Evolutionary conservation across 768 basidiomycete species (phyloP).

Genomic region (Termitomyces sp.): DNA sequence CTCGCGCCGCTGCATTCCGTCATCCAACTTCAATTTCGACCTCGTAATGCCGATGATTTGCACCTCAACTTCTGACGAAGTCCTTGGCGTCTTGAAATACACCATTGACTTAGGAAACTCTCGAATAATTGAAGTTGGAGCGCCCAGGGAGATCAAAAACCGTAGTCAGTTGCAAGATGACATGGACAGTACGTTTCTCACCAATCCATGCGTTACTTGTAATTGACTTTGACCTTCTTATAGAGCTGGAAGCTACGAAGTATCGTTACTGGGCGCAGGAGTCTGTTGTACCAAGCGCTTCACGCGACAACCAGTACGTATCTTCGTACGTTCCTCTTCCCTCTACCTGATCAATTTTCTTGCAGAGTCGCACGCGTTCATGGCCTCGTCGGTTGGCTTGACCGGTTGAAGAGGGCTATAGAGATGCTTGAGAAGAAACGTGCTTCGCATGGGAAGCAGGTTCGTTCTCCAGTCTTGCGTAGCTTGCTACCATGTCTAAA

Average conservation of each 20-base stretch:
- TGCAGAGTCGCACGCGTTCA: neutral
- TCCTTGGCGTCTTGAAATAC: too few species aligned
- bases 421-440: neutral
- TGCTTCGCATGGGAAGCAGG: neutral
- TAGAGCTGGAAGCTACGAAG: neutral
- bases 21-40: neutral
- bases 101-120: neutral
- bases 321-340: neutral
- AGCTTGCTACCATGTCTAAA: neutral
- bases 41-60: neutral
- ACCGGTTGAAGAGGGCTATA: neutral
- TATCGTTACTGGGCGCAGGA: neutral
- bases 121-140: neutral
- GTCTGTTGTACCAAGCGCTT: neutral
- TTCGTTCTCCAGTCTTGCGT: neutral
- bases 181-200: neutral
- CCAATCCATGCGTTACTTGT: neutral
- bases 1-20: neutral
- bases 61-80: neutral
- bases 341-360: too few species aligned
- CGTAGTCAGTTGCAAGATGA: neutral
- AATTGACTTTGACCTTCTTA: neutral
- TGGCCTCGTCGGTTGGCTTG: neutral
- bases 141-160: neutral
- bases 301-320: neutral